Evolutionary conservation across 225 moss, liverwort and hornwort genomes (phyloP), one percentile per base, ranked within the genome.

Genomic region (Rhytidiadelphus loreus): DNA sequence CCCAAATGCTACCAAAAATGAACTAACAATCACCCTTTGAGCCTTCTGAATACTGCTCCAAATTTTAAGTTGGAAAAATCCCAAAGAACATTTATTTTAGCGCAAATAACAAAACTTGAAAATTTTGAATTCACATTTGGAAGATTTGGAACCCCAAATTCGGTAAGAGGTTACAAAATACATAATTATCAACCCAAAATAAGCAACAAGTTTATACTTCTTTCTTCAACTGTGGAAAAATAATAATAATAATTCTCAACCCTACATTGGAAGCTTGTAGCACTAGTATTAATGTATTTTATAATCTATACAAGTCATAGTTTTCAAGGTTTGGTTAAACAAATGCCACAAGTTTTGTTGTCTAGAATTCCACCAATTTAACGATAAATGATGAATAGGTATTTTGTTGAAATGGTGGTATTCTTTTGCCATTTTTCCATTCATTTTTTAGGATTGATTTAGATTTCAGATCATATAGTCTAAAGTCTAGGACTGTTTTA

Each of bases 81-180:
- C 1, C 37, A 20, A 3, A 65, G 4, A 39, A 12, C 12, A 22
- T 39, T 69, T 39, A 12, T n/a, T 68, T 22, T n/a, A n/a, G 4
- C 0, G 1, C 0, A 0, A 3, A 39, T 37, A 11, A 37, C 11
- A 37, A 37, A 37, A 37, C 11, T 21, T 66, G 6, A 66, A 37
- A 66, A 20, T 20, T 37, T 37, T 6, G 3, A 11, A 68, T n/a
- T 68, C 22, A 68, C n/a, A 7, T 23, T 12, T 13, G 7, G 21
- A 25, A 41, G 70, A 32, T 32, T 63, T 63, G 9, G 32, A 63
- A 41, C 41, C 70, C 8, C 0, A 0, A 25, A 37, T 25, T 41
- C 41, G 9, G 14, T 14, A 8, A 41, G 25, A 70, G 5, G 14
- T 14, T 41, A 70, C 3, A 41, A 23, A 69, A 69, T 39, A 28